Conservation (phyloP, 2,329 filamentous ascomycete genomes). For the Calonectria hongkongensis region DNA sequence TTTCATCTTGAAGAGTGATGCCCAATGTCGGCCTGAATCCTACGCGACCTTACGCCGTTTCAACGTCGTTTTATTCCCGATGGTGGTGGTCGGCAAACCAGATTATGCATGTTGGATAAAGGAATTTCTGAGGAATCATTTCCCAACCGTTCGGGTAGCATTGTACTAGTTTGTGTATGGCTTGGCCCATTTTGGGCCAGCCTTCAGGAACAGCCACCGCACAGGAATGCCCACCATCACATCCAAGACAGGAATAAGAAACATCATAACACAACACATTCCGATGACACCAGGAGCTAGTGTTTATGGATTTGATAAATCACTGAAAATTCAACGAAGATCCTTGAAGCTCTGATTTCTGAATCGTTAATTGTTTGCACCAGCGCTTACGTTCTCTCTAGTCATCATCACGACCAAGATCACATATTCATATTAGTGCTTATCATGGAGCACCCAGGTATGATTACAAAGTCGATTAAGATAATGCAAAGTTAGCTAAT, state of each 20-base stretch:
- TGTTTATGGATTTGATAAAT: conserved; percentile 28
- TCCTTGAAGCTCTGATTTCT: not conserved
- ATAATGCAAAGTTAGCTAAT: not conserved
- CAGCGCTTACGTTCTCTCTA: not conserved
- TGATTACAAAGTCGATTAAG: not conserved
- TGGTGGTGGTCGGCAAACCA: not conserved
- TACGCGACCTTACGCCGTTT: not conserved
- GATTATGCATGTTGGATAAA: not conserved
- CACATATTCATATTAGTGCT: not conserved
- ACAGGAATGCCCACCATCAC: conserved; percentile 2
- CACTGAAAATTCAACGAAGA: too few relatives aligned
- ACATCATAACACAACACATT: conserved; percentile 30
- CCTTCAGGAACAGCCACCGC: not conserved
- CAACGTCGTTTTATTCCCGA: conserved; percentile 7
- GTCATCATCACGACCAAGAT: not conserved
- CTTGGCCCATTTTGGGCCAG: not conserved
- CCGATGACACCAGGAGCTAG: not conserved
- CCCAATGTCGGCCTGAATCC: not conserved
- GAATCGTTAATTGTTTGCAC: not conserved
- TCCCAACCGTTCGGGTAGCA: not conserved
- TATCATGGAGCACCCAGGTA: conserved; percentile 65
- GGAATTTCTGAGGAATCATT: not conserved
- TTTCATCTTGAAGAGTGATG: conserved; percentile 4
- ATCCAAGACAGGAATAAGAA: not conserved
- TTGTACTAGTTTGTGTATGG: not conserved